Evolutionary conservation across 2,329 filamentous ascomycete genomes (phyloP).

Genomic region (Purpureocillium lavendulum): DNA sequence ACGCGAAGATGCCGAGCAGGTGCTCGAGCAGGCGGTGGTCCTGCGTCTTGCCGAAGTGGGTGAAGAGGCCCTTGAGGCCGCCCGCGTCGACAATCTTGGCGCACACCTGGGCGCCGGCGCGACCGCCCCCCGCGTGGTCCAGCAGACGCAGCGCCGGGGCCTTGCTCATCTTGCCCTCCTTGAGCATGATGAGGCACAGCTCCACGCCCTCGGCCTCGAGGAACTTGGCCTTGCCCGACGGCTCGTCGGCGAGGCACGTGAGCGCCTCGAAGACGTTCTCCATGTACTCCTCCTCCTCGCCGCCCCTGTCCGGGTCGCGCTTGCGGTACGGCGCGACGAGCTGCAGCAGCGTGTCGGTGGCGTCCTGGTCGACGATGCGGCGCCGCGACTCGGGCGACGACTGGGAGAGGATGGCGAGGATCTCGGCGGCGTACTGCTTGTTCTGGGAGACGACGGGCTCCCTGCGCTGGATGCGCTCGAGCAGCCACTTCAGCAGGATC

Average conservation of each 20-base stretch:
- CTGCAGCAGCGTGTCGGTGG: conserved; percentile 73
- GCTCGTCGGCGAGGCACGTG: conserved; percentile 70
- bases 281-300: conserved; percentile 88
- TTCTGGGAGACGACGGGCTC: conserved; percentile 74
- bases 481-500: conserved; percentile 65
- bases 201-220: conserved; percentile 88
- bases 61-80: conserved; percentile 78
- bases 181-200: conserved; percentile 83
- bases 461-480: conserved; percentile 60
- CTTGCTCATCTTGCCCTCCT: conserved; percentile 79
- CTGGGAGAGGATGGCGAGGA: conserved; percentile 83
- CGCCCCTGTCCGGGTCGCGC: conserved; percentile 75
- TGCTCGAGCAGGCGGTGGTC: conserved; percentile 68
- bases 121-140: conserved; percentile 63
- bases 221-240: conserved; percentile 69
- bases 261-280: conserved; percentile 88
- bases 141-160: conserved; percentile 69
- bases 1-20: conserved; percentile 75
- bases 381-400: conserved; percentile 58
- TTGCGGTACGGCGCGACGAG: conserved; percentile 78
- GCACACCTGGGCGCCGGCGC: conserved; percentile 54
- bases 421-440: conserved; percentile 89
- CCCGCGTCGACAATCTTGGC: conserved; percentile 71
- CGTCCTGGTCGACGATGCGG: conserved; percentile 56
- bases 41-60: conserved; percentile 76